A percentile compares a stretch with the other conserved stretches of the same genome.
phyloP scores from a whole-genome alignment of 352 stramenopile species.

The Thraustochytrium sp. region DNA sequence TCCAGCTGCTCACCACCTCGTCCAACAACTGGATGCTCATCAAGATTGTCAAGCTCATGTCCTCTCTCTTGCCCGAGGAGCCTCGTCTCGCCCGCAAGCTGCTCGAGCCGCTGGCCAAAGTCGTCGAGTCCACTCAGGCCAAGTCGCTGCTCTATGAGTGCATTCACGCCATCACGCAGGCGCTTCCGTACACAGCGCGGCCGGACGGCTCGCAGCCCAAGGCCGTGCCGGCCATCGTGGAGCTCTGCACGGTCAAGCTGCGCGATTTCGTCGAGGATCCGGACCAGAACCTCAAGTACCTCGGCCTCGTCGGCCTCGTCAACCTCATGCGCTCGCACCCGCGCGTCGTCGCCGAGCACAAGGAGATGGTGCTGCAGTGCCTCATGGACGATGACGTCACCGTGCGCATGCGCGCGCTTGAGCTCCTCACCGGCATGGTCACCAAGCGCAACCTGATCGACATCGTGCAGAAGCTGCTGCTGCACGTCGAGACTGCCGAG shows the following conservation, averaged over 20 bases:
- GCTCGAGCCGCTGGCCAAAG: constrained; percentile 90
- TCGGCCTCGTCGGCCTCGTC: constrained; percentile 92
- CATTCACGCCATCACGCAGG: constrained; percentile 91
- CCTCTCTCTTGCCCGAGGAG: constrained; percentile 92
- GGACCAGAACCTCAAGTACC: constrained; percentile 99
- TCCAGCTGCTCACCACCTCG: constrained; percentile 91
- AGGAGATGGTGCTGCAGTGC: constrained; percentile 90
- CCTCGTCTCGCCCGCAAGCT: constrained; percentile 93
- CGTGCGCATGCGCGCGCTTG: constrained; percentile 92
- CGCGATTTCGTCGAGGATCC: constrained; percentile 90
- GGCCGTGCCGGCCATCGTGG: constrained; percentile 84
- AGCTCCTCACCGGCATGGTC: constrained; percentile 89
- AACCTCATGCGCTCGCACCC: constrained; percentile 93
- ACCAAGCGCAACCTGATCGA: constrained; percentile 89
- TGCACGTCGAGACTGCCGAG: constrained; percentile 85
- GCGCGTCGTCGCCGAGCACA: constrained; percentile 86
- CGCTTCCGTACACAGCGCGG: constrained; percentile 91
- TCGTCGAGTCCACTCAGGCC: constrained; percentile 92
- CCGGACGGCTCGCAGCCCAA: constrained; percentile 86
- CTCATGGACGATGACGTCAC: constrained; percentile 96
- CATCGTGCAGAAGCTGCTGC: constrained; percentile 90
- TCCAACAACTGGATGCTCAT: constrained; percentile 99
- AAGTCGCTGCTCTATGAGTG: constrained; percentile 89
- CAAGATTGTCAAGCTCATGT: constrained; percentile 98
- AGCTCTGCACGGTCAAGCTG: constrained; percentile 90